Percentiles rank a stretch among this genome's conserved stretches.
Conservation (phyloP, 768 basidiomycete species). For the Lenzites betulinus region DNA sequence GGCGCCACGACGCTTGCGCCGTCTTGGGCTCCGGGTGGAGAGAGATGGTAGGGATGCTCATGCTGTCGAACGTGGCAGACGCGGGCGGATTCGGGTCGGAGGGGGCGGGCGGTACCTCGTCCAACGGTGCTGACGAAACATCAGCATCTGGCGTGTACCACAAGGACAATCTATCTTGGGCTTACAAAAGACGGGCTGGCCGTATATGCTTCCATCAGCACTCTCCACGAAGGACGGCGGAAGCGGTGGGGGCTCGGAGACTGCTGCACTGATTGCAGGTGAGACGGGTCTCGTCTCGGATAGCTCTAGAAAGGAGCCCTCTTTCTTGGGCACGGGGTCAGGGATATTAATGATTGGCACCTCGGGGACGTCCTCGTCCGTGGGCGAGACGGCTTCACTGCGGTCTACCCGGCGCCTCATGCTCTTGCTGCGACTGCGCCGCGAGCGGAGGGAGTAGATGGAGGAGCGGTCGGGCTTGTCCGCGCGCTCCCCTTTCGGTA, state of each 20-base stretch:
- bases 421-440: conserved; percentile 28
- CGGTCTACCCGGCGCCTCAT: conserved; percentile 17
- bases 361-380: conserved; percentile 17
- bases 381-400: conserved; percentile 2
- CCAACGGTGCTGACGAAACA: not conserved
- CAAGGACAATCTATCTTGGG: not conserved
- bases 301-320: conserved; percentile 32
- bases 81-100: conserved; percentile 3
- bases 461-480: conserved; percentile 20
- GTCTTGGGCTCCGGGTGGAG: conserved; percentile 5
- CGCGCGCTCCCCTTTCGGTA: conserved; percentile 40
- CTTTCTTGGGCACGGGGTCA: conserved; percentile 13
- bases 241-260: conserved; percentile 9
- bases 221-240: not conserved
- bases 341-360: conserved; percentile 24
- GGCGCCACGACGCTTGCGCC: conserved; percentile 2
- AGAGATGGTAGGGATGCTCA: conserved; percentile 23
- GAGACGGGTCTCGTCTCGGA: conserved; percentile 26
- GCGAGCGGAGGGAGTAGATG: conserved; percentile 18
- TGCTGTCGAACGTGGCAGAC: conserved; percentile 17
- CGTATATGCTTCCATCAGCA: not conserved
- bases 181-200: conserved; percentile 3
- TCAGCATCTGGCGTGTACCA: not conserved
- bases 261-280: conserved; percentile 4
- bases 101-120: not conserved